Evolutionary conservation across 2,329 filamentous ascomycete genomes (phyloP).

Genomic region (Aureobasidium mangrovei): DNA sequence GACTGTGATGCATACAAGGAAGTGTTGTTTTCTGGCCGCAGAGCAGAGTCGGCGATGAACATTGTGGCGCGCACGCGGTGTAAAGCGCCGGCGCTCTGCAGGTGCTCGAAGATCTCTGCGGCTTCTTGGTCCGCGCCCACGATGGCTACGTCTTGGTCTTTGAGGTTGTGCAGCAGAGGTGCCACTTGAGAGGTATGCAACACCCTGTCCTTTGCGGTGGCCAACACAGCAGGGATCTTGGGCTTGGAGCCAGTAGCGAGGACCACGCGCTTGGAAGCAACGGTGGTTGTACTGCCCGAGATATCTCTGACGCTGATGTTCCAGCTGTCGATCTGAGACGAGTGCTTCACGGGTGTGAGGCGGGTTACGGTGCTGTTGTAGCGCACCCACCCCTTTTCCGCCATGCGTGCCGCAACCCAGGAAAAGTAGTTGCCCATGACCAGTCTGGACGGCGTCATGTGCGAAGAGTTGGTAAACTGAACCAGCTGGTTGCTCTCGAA

Average conservation of each 20-base stretch:
- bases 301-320: conserved; percentile 16
- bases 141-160: conserved; percentile 17
- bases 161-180: conserved; percentile 16
- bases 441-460: conserved; percentile 19
- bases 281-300: conserved; percentile 13
- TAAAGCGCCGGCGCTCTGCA: conserved; percentile 17
- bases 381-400: conserved; percentile 20
- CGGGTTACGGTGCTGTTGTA: conserved; percentile 18
- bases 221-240: conserved; percentile 16
- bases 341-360: conserved; percentile 17
- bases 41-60: conserved; percentile 19
- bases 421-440: conserved; percentile 22
- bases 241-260: conserved; percentile 20
- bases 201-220: conserved; percentile 15
- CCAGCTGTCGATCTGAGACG: conserved; percentile 17
- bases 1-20: conserved; percentile 15
- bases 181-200: conserved; percentile 17
- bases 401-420: conserved; percentile 22
- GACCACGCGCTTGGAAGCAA: conserved; percentile 19
- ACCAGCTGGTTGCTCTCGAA: conserved; percentile 22
- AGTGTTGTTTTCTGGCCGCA: conserved; percentile 20
- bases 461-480: conserved; percentile 23
- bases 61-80: conserved; percentile 17
- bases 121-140: conserved; percentile 22
- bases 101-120: conserved; percentile 20